phyloP scores from a whole-genome alignment of 2,329 filamentous ascomycete species.

The Ophiocordyceps camponoti-leonardi region DNA sequence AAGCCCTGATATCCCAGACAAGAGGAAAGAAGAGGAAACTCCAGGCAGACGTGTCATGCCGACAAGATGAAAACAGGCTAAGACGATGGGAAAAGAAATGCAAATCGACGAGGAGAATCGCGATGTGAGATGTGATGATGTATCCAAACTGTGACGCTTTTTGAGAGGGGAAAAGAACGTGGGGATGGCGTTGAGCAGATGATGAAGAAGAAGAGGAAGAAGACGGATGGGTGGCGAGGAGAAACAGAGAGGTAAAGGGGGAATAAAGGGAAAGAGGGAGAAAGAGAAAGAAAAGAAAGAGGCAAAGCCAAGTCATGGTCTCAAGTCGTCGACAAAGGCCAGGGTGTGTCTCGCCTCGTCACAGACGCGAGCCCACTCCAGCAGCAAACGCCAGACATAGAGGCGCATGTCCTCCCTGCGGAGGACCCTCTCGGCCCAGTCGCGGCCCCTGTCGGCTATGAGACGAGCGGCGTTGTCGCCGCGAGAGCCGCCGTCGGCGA shows the following conservation, averaged over 20 bases:
- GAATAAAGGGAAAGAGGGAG: neutral
- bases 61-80: too few relatives aligned
- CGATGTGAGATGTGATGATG: too few relatives aligned
- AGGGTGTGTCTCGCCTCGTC: constrained; percentile 25
- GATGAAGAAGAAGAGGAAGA: too few relatives aligned
- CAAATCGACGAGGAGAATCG: too few relatives aligned
- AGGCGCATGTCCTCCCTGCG: constrained; percentile 49
- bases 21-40: neutral
- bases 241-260: neutral
- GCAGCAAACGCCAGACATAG: constrained; percentile 43
- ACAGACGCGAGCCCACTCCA: constrained; percentile 37
- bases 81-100: too few relatives aligned
- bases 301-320: neutral
- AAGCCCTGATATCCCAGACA: neutral
- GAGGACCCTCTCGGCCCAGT: constrained; percentile 45
- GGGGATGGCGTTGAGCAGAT: too few relatives aligned
- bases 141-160: too few relatives aligned
- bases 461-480: constrained; percentile 38
- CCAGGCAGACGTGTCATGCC: neutral
- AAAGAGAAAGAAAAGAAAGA: neutral
- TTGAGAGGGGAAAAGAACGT: too few relatives aligned
- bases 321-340: constrained; percentile 26
- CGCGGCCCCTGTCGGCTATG: constrained; percentile 41
- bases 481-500: constrained; percentile 29
- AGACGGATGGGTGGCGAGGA: neutral